Percentiles rank a stretch among this genome's conserved stretches.
Conservation (phyloP, 1,284 basidiomycete genomes). For the Cutaneotrichosporon spelunceum region DNA sequence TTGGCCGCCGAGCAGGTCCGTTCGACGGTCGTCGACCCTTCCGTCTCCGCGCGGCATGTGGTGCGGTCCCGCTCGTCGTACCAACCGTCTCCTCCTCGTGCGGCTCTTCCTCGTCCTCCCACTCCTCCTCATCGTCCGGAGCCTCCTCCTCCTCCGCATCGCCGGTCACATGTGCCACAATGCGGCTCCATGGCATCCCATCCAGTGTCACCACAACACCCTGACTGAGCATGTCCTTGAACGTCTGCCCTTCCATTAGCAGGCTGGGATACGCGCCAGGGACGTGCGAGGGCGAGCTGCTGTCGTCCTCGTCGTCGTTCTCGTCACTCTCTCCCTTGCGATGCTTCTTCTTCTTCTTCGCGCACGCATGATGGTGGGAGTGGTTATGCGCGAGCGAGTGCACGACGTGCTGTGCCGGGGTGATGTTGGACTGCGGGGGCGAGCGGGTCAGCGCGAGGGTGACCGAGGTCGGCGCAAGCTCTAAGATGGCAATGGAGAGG, state of each 20-base stretch:
- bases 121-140: constrained; percentile 21
- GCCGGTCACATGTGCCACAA: constrained; percentile 50
- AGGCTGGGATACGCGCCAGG: constrained; percentile 21
- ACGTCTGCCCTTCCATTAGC: constrained; percentile 30
- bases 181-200: constrained; percentile 49
- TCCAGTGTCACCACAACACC: constrained; percentile 51
- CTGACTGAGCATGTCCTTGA: constrained; percentile 50
- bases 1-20: background rate
- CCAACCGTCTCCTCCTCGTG: constrained; percentile 17
- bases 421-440: constrained; percentile 8
- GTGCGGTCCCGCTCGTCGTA: constrained; percentile 17
- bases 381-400: constrained; percentile 15
- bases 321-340: constrained; percentile 33
- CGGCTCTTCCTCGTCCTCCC: constrained; percentile 24
- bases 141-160: constrained; percentile 31
- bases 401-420: constrained; percentile 26
- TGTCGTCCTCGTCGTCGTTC: constrained; percentile 31
- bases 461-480: constrained; percentile 49
- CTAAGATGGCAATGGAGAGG: constrained; percentile 48
- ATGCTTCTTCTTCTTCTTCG: constrained; percentile 24
- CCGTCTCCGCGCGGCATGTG: constrained; percentile 12
- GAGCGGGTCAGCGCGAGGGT: constrained; percentile 49
- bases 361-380: constrained; percentile 4
- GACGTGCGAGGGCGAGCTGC: constrained; percentile 14
- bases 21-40: constrained; percentile 4